A percentile compares a stretch with the other conserved stretches of the same genome.
These are phyloP conservation scores for Solanum bukasovii DNA, from an alignment of 257 asterid species.

Conservation along the genomic window DNA sequence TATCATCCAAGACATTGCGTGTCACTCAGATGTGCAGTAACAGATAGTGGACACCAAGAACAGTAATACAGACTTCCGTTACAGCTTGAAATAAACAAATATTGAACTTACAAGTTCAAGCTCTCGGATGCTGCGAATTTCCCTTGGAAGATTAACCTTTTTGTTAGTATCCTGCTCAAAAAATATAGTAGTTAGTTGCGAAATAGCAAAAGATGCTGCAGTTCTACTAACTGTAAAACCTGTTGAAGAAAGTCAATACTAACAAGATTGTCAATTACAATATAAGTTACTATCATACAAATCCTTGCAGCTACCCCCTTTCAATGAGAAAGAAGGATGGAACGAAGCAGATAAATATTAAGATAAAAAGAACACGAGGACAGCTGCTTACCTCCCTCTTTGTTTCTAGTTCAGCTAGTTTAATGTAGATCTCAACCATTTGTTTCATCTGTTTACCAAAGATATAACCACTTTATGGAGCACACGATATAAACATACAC, in stretches of 20 bases:
- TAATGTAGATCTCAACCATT: slow-evolving; percentile 96
- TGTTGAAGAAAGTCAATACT: neutral
- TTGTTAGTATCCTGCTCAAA: slow-evolving; percentile 78
- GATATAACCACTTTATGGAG: slow-evolving; percentile 5
- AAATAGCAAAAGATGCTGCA: neutral
- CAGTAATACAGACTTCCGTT: neutral
- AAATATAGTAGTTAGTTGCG: slow-evolving; percentile 12
- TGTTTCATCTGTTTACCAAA: slow-evolving; percentile 67
- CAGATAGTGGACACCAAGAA: neutral
- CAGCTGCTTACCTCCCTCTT: slow-evolving; percentile 65
- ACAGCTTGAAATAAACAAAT: slow-evolving; percentile 1
- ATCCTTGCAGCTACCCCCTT: neutral
- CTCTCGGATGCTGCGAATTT: slow-evolving; percentile 71
- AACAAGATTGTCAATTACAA: neutral
- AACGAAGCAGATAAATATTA: neutral
- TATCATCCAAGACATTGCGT: neutral
- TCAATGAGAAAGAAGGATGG: neutral
- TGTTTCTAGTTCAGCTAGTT: slow-evolving; percentile 95
- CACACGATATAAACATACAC: neutral
- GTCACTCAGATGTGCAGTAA: neutral
- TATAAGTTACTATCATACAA: neutral
- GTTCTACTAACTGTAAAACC: neutral
- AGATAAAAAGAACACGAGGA: slow-evolving; percentile 5
- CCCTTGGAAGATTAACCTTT: slow-evolving; percentile 79
- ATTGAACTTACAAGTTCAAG: slow-evolving; percentile 75